These are phyloP conservation scores for Ceratobasidium sp. DNA, from an alignment of 1,284 basidiomycete species.

Conservation along the genomic window DNA sequence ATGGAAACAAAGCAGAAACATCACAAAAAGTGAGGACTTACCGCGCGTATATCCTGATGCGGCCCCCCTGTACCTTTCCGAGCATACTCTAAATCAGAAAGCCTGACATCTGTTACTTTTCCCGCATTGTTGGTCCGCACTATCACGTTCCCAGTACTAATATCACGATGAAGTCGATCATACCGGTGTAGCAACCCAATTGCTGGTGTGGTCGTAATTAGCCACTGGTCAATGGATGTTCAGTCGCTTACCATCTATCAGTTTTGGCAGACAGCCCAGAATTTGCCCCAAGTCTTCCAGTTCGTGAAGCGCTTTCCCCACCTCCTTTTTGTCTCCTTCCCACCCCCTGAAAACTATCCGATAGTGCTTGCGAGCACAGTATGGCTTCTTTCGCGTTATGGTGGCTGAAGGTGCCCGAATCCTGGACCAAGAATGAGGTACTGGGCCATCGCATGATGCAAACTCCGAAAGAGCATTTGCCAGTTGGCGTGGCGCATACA, in stretches of 20 bases:
- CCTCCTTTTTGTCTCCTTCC: too few relatives aligned
- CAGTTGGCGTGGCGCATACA: neutral
- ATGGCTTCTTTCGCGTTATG: too few relatives aligned
- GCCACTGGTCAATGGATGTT: neutral
- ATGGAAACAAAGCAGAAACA: too few relatives aligned
- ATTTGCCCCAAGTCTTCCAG: slow-evolving; percentile 9
- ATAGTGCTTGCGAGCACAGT: slow-evolving; percentile 1
- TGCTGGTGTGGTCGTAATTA: neutral
- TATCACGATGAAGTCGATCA: slow-evolving; percentile 22
- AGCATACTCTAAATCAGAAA: slow-evolving; percentile 20
- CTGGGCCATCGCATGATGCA: neutral
- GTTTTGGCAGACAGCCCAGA: neutral
- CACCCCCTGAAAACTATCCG: slow-evolving; percentile 31
- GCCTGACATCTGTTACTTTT: neutral
- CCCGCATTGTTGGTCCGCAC: neutral
- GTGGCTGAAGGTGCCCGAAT: neutral
- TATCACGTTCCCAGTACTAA: slow-evolving; percentile 29
- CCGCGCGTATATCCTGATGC: too few relatives aligned
- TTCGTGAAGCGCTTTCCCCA: slow-evolving; percentile 5
- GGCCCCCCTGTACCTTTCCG: too few relatives aligned
- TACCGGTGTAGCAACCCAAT: neutral
- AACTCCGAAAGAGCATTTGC: neutral
- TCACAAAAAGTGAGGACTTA: too few relatives aligned
- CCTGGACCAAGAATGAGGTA: neutral
- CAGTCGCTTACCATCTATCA: neutral